Evolutionary conservation across 768 basidiomycete genomes (phyloP), one percentile per base, ranked within the genome.

Genomic region (Hypsizygus marmoreus): DNA sequence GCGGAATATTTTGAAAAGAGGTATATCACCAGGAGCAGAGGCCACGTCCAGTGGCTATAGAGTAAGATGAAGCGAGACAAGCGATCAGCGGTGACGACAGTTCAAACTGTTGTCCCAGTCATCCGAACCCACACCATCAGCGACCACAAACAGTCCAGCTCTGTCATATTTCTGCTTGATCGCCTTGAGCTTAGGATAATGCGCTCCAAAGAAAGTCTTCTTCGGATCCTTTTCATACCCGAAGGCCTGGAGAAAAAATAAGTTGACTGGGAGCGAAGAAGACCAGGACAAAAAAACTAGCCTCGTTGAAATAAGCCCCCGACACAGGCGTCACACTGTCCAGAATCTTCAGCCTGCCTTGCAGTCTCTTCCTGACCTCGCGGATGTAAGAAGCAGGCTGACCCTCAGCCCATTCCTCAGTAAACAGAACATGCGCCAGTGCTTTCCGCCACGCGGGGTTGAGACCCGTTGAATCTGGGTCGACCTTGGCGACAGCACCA

Each of bases 281-380:
- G n/a, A n/a, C n/a, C n/a, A n/a, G n/a, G n/a, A n/a, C n/a, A n/a
- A 25, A 25, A 48, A 31, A n/a, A 51, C 64, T 16, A 17, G 72
- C 77, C 69, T 81, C 77, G 50, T 79, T 76, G 34, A 76, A 64
- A 55, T 80, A 77, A 2, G 77, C 64, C 4, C 72, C 75, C 4
- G 72, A 50, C 17, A 67, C 68, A 4, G 68, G 56, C 12, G 68
- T 58, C 5, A 65, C 41, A 3, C 37, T 32, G 29, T 67, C 63
- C 19, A 71, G 31, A 5, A 56, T 42, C 17, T 57, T 53, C 3
- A 67, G 48, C 11, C 51, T 48, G 2, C 45, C 36, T 33, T 55
- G 55, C n/a, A 63, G 29, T n/a, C 38, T 29, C 35, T 61, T 30
- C 30, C 49, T 51, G 16, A 50, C 47, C 28, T 44, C 37, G 8